Evolutionary conservation across 441 rosid species (phyloP), one percentile per base, ranked within the genome.

Genomic region (Corymbia citriodora): DNA sequence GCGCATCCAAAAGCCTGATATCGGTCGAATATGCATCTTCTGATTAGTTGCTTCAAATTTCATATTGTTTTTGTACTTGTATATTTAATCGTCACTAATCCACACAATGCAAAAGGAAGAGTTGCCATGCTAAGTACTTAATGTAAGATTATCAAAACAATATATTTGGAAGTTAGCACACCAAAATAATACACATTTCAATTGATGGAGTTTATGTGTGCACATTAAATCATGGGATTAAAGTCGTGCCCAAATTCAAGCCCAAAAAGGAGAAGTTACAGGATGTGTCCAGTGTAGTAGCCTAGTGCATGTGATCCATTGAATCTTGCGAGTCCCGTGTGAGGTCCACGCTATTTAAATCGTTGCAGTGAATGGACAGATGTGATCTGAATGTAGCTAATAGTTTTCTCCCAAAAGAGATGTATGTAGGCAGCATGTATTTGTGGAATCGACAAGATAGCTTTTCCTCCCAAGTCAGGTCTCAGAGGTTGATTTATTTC

Each of bases 341-440:
- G 52, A 45, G 52, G 29, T 79, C 45, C 29, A 12, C 16, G 12
- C 5, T 1, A 27, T 79, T 5, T 12, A 79, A 79, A 79, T 1
- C 3, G 3, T 45, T 45, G 5, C 0, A 0, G 10, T 79, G n/a
- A 23, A 10, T 23, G 8, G 1, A 0, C 17, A 3, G n/a, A 12
- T 21, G 14, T 40, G 52, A 79, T 40, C 16, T 45, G 3, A 23
- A 79, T 12, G 10, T 45, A 12, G 52, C n/a, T 3, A 40, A 45
- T 12, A 21, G 52, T 79, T 79, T 45, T 23, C 85, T 79, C 52
- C 18, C 52, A 23, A 23, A 79, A 45, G 52, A 45, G 52, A 40
- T 11, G 85, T 6, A 7, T 23, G 85, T 40, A 21, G 85, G 85
- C 27, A 10, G 85, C 52, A 12, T 21, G 85, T 12, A 23, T 12